Percentiles rank a stretch among this genome's conserved stretches.
These are phyloP conservation scores for Paraconiothyrium brasiliense DNA, from an alignment of 2,329 filamentous ascomycete genomes.

Conservation along the genomic window DNA sequence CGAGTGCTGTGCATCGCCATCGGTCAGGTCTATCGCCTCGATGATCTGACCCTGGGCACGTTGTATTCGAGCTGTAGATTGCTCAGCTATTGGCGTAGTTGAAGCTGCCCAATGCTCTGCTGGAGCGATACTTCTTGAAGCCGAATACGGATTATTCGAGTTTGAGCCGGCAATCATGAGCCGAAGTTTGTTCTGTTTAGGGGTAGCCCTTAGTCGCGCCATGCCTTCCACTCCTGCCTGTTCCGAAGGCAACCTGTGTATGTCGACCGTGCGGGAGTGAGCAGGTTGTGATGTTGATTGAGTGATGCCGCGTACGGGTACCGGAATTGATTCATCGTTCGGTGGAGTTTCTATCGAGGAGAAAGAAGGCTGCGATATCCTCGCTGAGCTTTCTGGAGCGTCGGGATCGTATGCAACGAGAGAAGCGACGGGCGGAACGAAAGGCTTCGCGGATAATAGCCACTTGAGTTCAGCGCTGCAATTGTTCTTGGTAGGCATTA, in stretches of 20 bases:
- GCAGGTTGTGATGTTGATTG: slow-evolving; percentile 31
- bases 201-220: slow-evolving; percentile 56
- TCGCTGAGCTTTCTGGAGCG: slow-evolving; percentile 33
- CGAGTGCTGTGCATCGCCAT: slow-evolving; percentile 30
- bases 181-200: slow-evolving; percentile 52
- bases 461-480: slow-evolving; percentile 59
- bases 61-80: slow-evolving; percentile 17
- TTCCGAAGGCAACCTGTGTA: slow-evolving; percentile 31
- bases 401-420: slow-evolving; percentile 42
- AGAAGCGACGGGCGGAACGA: slow-evolving; percentile 50
- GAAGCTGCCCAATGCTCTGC: slow-evolving; percentile 15
- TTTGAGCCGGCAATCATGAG: slow-evolving; percentile 41
- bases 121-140: slow-evolving; percentile 16
- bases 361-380: slow-evolving; percentile 25
- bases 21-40: slow-evolving; percentile 51
- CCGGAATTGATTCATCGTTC: slow-evolving; percentile 35
- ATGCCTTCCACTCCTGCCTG: slow-evolving; percentile 43
- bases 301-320: slow-evolving; percentile 23
- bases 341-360: slow-evolving; percentile 20
- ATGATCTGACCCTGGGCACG: slow-evolving; percentile 30
- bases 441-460: slow-evolving; percentile 57
- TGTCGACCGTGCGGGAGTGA: slow-evolving; percentile 34
- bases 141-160: slow-evolving; percentile 22
- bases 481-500: slow-evolving; percentile 60
- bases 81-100: slow-evolving; percentile 21